Conservation (phyloP, 805 yeast species). For the Wickerhamomyces canadensis region DNA sequence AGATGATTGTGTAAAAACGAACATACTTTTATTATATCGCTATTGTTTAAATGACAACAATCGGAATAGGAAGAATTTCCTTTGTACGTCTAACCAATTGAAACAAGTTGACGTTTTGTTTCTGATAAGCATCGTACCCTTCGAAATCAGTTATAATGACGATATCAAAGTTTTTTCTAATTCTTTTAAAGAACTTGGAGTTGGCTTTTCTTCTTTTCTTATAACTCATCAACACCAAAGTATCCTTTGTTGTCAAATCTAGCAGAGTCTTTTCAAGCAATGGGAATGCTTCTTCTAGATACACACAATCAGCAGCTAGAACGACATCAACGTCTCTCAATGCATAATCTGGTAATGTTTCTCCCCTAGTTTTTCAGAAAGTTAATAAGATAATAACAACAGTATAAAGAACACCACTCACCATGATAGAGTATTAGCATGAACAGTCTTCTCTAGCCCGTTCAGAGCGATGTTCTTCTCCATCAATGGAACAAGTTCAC, state of each 20-base stretch:
- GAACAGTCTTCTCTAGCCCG: slow-evolving; percentile 28
- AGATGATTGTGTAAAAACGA: too few species aligned
- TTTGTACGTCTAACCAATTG: slow-evolving; percentile 27
- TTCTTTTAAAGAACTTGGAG: slow-evolving; percentile 26
- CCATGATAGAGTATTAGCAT: slow-evolving; percentile 40
- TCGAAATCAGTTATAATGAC: slow-evolving; percentile 27
- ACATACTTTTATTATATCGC: slow-evolving; percentile 1
- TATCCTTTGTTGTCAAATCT: slow-evolving; percentile 33
- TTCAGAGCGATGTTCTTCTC: slow-evolving; percentile 38
- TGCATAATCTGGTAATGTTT: slow-evolving; percentile 32
- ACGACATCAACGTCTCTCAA: slow-evolving; percentile 35
- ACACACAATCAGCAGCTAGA: slow-evolving; percentile 58
- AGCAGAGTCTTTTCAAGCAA: slow-evolving; percentile 42
- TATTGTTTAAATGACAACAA: too few species aligned
- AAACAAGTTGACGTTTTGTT: slow-evolving; percentile 37
- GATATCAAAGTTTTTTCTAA: slow-evolving; percentile 28
- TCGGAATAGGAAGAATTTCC: not conserved
- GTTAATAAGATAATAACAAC: slow-evolving; percentile 1
- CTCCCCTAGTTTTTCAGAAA: slow-evolving; percentile 25
- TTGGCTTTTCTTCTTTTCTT: slow-evolving; percentile 46
- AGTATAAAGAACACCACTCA: too few species aligned
- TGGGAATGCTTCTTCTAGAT: slow-evolving; percentile 49
- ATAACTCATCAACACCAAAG: slow-evolving; percentile 46
- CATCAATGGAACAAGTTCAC: slow-evolving; percentile 42
- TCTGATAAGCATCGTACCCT: slow-evolving; percentile 31